A percentile compares a stretch with the other conserved stretches of the same genome.
phyloP scores from a whole-genome alignment of 306 rosid genomes.

The Gastrolobium villosum region DNA sequence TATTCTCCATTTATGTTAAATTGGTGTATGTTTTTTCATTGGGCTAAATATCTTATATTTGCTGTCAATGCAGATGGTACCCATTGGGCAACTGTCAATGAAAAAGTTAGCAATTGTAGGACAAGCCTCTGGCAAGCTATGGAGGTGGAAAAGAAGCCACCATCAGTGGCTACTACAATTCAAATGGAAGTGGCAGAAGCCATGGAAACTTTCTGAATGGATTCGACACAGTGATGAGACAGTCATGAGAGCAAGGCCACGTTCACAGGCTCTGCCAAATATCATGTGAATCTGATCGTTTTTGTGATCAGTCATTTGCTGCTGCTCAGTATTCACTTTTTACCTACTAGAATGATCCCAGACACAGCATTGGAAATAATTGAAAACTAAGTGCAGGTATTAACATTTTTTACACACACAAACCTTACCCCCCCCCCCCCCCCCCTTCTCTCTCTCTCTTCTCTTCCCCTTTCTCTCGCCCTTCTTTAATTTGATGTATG shows the following conservation, averaged over 20 bases:
- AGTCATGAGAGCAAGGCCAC: conserved; percentile 81
- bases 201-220: conserved; percentile 97
- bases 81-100: conserved; percentile 82
- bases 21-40: conserved; percentile 39
- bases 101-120: conserved; percentile 86
- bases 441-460: neutral
- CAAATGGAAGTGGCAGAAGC: conserved; percentile 99
- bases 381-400: conserved; percentile 49
- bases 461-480: too few species aligned
- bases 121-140: conserved; percentile 84
- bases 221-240: conserved; percentile 97
- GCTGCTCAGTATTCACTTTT: conserved; percentile 53
- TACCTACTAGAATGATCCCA: conserved; percentile 43
- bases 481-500: neutral
- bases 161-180: conserved; percentile 97
- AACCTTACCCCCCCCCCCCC: too few species aligned
- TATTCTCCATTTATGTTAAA: conserved; percentile 38
- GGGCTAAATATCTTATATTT: conserved; percentile 48
- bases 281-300: conserved; percentile 61
- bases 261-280: conserved; percentile 72
- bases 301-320: conserved; percentile 53
- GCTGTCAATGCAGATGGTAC: conserved; percentile 80
- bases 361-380: conserved; percentile 47
- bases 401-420: neutral
- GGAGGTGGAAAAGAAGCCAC: conserved; percentile 99